Conservation (phyloP, 768 basidiomycete genomes). For the Tylopilus cervinicoccineus region DNA sequence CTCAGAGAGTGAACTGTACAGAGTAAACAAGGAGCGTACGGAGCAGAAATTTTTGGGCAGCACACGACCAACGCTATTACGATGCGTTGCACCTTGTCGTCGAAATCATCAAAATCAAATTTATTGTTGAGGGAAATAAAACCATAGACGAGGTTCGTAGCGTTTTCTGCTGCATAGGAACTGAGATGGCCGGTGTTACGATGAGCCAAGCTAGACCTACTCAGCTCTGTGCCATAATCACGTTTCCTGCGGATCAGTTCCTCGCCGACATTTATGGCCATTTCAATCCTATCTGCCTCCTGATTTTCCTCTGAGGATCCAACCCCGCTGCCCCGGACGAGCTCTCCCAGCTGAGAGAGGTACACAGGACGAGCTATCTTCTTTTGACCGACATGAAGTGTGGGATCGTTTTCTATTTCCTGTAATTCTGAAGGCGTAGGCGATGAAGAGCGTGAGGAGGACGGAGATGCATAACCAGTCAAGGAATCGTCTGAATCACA, state of each 20-base stretch:
- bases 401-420: constrained; percentile 84
- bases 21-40: constrained; percentile 47
- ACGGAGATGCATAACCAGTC: constrained; percentile 68
- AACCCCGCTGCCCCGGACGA: constrained; percentile 61
- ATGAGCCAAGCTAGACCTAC: constrained; percentile 35
- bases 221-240: constrained; percentile 83
- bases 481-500: constrained; percentile 83
- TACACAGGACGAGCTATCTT: constrained; percentile 85
- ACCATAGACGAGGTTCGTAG: constrained; percentile 72
- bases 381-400: constrained; percentile 63
- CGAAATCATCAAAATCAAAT: constrained; percentile 79
- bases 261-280: constrained; percentile 78
- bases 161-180: constrained; percentile 74
- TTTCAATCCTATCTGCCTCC: constrained; percentile 73
- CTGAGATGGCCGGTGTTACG: constrained; percentile 4
- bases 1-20: not conserved
- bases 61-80: constrained; percentile 79
- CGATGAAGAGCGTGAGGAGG: constrained; percentile 68
- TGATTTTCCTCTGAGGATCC: constrained; percentile 53
- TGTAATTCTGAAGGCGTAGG: constrained; percentile 79
- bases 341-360: constrained; percentile 73
- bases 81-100: constrained; percentile 68
- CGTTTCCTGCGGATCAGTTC: constrained; percentile 80
- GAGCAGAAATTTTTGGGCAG: constrained; percentile 71
- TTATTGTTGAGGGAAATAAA: constrained; percentile 77